phyloP scores from a whole-genome alignment of 2,329 filamentous ascomycete genomes.

The Sporothrix brasiliensis region DNA sequence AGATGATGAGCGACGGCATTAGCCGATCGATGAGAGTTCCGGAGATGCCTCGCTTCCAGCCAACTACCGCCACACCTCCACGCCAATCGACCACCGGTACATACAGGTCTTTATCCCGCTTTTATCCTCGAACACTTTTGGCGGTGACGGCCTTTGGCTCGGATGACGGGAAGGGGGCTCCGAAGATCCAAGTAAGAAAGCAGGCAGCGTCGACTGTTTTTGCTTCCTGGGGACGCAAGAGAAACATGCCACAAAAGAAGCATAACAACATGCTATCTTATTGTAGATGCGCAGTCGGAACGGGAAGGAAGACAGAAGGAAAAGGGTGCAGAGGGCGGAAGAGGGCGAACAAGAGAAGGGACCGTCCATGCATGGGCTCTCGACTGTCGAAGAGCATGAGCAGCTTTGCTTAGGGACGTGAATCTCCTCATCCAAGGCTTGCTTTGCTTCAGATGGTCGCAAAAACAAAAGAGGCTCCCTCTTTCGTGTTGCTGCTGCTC shows the following conservation, averaged over 20 bases:
- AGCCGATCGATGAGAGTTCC: not conserved
- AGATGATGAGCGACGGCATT: not conserved
- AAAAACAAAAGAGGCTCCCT: not conserved
- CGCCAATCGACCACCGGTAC: conserved; percentile 17
- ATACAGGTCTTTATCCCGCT: conserved; percentile 13
- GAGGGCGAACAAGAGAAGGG: conserved; percentile 1
- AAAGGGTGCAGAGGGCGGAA: conserved; percentile 21
- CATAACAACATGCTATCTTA: conserved; percentile 8
- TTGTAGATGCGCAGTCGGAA: conserved; percentile 23
- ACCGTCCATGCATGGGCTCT: not conserved
- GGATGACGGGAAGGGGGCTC: conserved; percentile 16
- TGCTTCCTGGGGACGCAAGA: not conserved
- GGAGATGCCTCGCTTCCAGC: conserved; percentile 21
- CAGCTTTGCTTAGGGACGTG: conserved; percentile 1
- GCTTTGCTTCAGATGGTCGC: not conserved
- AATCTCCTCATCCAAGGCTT: not conserved
- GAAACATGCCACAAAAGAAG: conserved; percentile 16
- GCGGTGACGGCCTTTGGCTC: conserved; percentile 17
- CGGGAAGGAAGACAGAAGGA: conserved; percentile 19
- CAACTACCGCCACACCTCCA: conserved; percentile 7
- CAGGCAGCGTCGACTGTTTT: not conserved
- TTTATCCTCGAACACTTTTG: conserved; percentile 5
- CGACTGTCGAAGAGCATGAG: not conserved
- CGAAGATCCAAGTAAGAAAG: not conserved
- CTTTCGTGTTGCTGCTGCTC: conserved; percentile 20